Percentiles rank a stretch among this genome's conserved stretches.
phyloP scores from a whole-genome alignment of 768 basidiomycete genomes.

The Lyophyllum atratum region DNA sequence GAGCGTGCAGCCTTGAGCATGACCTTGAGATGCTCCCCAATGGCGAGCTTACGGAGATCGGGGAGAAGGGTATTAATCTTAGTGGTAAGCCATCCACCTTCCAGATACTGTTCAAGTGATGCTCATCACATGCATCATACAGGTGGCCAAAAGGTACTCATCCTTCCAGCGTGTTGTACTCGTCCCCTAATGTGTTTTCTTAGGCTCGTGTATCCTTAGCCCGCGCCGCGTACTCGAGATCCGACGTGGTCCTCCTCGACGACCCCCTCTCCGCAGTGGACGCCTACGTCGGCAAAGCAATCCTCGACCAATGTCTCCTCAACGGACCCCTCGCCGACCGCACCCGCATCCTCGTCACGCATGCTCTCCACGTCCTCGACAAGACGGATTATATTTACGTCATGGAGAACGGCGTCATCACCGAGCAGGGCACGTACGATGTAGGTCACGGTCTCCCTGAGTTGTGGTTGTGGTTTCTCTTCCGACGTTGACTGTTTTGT shows the following conservation, averaged over 20 bases:
- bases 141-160: slow-evolving; percentile 40
- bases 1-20: slow-evolving; percentile 67
- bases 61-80: slow-evolving; percentile 76
- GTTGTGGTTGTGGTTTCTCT: too few relatives aligned
- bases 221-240: slow-evolving; percentile 71
- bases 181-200: background rate
- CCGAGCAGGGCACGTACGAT: slow-evolving; percentile 62
- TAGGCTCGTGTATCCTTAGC: slow-evolving; percentile 78
- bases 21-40: slow-evolving; percentile 74
- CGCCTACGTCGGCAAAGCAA: slow-evolving; percentile 69
- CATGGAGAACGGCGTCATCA: slow-evolving; percentile 58
- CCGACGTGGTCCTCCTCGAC: slow-evolving; percentile 78
- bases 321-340: slow-evolving; percentile 51
- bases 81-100: slow-evolving; percentile 48
- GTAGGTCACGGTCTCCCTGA: slow-evolving; percentile 31
- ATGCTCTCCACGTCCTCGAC: slow-evolving; percentile 57
- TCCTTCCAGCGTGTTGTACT: background rate
- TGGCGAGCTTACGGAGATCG: slow-evolving; percentile 71
- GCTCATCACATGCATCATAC: background rate
- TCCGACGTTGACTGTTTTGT: background rate
- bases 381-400: slow-evolving; percentile 66
- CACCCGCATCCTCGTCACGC: slow-evolving; percentile 65
- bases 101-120: background rate
- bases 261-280: slow-evolving; percentile 84
- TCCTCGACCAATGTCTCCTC: slow-evolving; percentile 63